A percentile compares a stretch with the other conserved stretches of the same genome.
Conservation (phyloP, 2,329 filamentous ascomycete genomes). For the Paraphoma chrysanthemicola region DNA sequence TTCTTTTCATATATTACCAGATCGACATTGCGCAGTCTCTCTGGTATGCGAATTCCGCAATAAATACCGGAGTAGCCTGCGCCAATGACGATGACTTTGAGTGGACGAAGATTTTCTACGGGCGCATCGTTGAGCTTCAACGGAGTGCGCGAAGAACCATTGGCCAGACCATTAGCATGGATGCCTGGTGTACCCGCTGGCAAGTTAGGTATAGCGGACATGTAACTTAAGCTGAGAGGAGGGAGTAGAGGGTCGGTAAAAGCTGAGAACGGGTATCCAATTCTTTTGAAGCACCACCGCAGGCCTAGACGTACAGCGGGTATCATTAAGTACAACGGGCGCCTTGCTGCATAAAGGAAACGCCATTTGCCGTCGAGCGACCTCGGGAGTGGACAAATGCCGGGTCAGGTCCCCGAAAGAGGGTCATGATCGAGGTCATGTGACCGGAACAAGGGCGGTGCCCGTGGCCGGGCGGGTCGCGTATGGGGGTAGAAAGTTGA, state of each 20-base stretch:
- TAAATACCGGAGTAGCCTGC: constrained; percentile 55
- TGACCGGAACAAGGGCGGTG: constrained; percentile 3
- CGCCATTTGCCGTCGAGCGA: background rate
- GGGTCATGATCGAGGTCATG: constrained; percentile 2
- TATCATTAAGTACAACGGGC: constrained; percentile 6
- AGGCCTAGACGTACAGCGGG: constrained; percentile 6
- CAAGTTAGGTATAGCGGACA: constrained; percentile 41
- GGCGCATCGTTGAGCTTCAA: constrained; percentile 46
- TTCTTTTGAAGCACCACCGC: constrained; percentile 10
- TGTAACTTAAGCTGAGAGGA: constrained; percentile 10
- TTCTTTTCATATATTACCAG: constrained; percentile 55
- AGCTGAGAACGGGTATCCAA: constrained; percentile 1
- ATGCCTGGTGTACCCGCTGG: constrained; percentile 25
- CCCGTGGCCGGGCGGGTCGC: background rate
- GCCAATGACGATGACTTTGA: constrained; percentile 55
- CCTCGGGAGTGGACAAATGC: constrained; percentile 12
- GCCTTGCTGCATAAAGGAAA: no score
- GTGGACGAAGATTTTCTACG: constrained; percentile 51
- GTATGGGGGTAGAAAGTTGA: background rate
- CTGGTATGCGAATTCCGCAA: constrained; percentile 53
- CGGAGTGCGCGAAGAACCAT: constrained; percentile 12
- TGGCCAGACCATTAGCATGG: constrained; percentile 13
- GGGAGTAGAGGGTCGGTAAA: background rate
- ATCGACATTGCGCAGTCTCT: constrained; percentile 49
- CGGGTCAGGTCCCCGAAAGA: constrained; percentile 8